Conservation (phyloP, 371 early-diverging fungal genomes). For the Umbelopsis sp. region DNA sequence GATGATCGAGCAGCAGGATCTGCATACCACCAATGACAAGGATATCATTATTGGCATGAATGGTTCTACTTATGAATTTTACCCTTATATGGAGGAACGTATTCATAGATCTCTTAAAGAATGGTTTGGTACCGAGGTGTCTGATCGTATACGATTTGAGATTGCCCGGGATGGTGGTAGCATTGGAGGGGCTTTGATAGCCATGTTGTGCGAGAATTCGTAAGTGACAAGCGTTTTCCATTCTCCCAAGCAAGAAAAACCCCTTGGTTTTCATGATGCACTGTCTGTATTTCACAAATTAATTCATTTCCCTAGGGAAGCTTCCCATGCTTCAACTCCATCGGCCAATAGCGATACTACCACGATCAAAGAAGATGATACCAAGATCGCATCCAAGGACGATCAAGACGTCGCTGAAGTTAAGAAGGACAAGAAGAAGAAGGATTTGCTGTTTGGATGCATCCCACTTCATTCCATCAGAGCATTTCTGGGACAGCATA, state of each 20-base stretch:
- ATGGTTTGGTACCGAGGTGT: slow-evolving; percentile 41
- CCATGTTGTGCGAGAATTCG: slow-evolving; percentile 42
- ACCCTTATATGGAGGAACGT: slow-evolving; percentile 42
- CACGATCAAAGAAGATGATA: slow-evolving; percentile 14
- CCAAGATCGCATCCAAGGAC: background rate
- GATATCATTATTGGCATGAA: slow-evolving; percentile 48
- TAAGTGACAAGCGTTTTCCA: background rate
- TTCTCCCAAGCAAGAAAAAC: background rate
- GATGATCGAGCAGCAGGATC: slow-evolving; percentile 37
- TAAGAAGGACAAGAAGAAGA: slow-evolving; percentile 6
- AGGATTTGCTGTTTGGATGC: slow-evolving; percentile 2
- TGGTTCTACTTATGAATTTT: slow-evolving; percentile 49
- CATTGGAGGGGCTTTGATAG: slow-evolving; percentile 52
- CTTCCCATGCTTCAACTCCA: slow-evolving; percentile 5
- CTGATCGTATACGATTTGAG: slow-evolving; percentile 36
- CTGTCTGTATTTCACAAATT: too few species aligned
- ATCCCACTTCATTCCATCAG: background rate
- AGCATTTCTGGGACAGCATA: background rate
- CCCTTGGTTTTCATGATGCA: too few species aligned
- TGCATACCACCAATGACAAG: slow-evolving; percentile 20
- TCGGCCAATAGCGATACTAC: slow-evolving; percentile 16
- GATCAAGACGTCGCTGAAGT: background rate
- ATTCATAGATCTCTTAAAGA: slow-evolving; percentile 34
- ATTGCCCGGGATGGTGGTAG: slow-evolving; percentile 50
- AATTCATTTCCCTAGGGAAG: background rate